A percentile compares a stretch with the other conserved stretches of the same genome.
Evolutionary conservation across 164 flowering plant species (phyloP).

Genomic region (Vitis rotundifolia): DNA sequence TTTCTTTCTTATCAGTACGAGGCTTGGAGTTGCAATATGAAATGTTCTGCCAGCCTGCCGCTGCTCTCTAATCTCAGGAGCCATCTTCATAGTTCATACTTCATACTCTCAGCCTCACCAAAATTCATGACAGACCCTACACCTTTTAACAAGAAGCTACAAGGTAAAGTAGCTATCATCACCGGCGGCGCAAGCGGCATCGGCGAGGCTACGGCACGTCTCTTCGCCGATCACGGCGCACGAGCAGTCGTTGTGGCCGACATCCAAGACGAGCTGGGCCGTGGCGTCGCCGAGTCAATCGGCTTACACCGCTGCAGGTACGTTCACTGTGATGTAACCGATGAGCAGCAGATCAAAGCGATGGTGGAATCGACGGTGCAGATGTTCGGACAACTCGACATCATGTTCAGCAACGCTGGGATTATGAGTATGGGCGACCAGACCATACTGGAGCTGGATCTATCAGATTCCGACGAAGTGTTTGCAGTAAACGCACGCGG

Average conservation of each 20-base stretch:
- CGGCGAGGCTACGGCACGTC: conserved; percentile 12
- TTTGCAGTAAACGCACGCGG: conserved; percentile 40
- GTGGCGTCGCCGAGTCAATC: conserved; percentile 30
- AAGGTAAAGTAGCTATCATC: no score
- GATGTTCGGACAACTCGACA: conserved; percentile 31
- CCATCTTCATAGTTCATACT: no score
- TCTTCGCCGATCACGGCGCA: conserved; percentile 35
- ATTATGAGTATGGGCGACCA: conserved; percentile 12
- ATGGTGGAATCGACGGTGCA: conserved; percentile 27
- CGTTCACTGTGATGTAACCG: conserved; percentile 39
- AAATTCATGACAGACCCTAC: no score
- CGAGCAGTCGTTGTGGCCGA: conserved; percentile 36
- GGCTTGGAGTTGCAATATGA: no score
- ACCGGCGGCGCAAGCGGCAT: no score
- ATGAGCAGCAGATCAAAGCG: conserved; percentile 37
- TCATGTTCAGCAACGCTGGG: conserved; percentile 56
- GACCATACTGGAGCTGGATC: conserved; percentile 34
- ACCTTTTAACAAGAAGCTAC: no score
- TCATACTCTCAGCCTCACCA: no score
- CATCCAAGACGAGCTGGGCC: conserved; percentile 41
- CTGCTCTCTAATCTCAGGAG: no score
- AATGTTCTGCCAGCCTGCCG: no score
- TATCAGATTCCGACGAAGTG: conserved; percentile 20
- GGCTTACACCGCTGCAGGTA: conserved; percentile 23
- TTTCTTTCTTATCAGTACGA: no score